Base-by-base conservation (phyloP, 129 eudicot species). In the Helianthus annuus region DNA sequence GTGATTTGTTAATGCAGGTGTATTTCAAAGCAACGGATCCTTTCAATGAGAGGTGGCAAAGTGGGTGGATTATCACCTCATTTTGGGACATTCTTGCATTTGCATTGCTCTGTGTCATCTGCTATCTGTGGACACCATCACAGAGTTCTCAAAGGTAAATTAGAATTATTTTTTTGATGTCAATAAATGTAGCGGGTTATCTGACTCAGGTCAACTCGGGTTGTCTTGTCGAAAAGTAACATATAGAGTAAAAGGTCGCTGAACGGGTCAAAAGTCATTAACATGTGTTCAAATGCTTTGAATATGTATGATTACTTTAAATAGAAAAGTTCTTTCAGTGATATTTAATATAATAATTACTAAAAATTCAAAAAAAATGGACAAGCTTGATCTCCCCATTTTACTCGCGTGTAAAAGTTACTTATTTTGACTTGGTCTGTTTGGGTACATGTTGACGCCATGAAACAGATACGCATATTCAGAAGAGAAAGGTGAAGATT, bases 91-190 rank as follows among this genome's bases (percentile, higher is more conserved):
- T 95, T 80, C 89, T 95, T 73, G 91, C 99, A 59, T 85, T 90
- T 69, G 87, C 88, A 59, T 58, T 95, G 73, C 94, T 95, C 36
- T 91, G 85, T 68, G 93, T 91, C 68, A 91, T 95, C 73, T 95
- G 99, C 86, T 95, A 84, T 83, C 89, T 95, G 52, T 95, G 99
- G 99, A 94, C 97, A 74, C 99, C 99, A 78, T 95, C 99, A 56
- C 99, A 88, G 58, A 91, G 80, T 68, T 88, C 94, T 67, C 97
- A 95, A 72, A 79, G 99, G 99, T 95, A 83, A 34, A 60, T 75
- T 51, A 29, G 6, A 51, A 27, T 65, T 73, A 55, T 40, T 17
- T 27, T n/a, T 3, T 58, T 40, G 3, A 58, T 24, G 12, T 22
- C 5, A 40, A 10, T 10, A 27, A 58, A 1, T 4, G 12, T 58